Evolutionary conservation across 495 filamentous ascomycete genomes (phyloP), one percentile per base, ranked within the genome.

Genomic region (Durotheca rogersii): DNA sequence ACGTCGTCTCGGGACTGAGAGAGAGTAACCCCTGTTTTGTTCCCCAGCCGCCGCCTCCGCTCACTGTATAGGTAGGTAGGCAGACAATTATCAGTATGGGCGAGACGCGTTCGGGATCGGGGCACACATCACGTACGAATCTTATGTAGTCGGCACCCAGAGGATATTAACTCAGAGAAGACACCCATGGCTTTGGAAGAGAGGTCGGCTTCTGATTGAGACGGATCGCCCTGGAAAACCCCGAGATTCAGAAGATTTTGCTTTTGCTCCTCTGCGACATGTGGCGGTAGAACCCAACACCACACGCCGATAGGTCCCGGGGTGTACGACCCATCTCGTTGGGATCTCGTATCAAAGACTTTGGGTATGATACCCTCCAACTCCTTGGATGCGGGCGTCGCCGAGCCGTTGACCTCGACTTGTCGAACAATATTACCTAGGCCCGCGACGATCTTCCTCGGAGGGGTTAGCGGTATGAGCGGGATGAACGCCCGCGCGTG

Each of bases 11-110:
- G 14, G 89, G 88, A 61, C 94, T 89, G 0, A 96, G 72, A 6
- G 89, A 90, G 4, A 95, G 71, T 9, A 96, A 74, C 3, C 90
- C 90, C 45, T 84, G 81, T 65, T 94, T 96, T 52, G 81, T 72
- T 4, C 90, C 90, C 90, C 90, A 96, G 35, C 90, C 90, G 41
- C 90, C 90, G 51, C 90, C 90, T 15, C 90, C 90, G 64, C 88
- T 93, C 45, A 93, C 81, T 81, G n/a, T n/a, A n/a, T n/a, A n/a
- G n/a, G n/a, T n/a, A n/a, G n/a, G n/a, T n/a, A n/a, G n/a, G n/a
- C n/a, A 50, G n/a, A 55, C 29, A 16, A 25, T 12, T 2, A 23
- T 65, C 60, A 51, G 29, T 23, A 46, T 46, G 23, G 30, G 25
- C 34, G 29, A 18, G 25, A 17, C 21, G n/a, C 6, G 14, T 20